Evolutionary conservation across 148 eudicot species (phyloP), one percentile per base, ranked within the genome.

Genomic region (Rhododendron williamsianum): DNA sequence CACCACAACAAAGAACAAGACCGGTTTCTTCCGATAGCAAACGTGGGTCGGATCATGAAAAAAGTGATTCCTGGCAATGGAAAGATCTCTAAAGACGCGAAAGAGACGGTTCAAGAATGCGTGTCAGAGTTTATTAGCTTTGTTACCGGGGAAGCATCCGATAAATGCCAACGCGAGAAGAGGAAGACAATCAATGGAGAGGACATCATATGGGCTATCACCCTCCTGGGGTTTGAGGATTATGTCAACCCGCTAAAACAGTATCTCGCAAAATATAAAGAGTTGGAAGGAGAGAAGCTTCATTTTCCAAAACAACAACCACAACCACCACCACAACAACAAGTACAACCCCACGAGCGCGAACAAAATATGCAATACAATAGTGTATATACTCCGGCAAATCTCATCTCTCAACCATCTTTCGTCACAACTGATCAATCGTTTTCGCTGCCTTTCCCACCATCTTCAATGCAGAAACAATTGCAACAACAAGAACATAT

Each of bases 101-200:
- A 94, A 60, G 97, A 94, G 87, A 93, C 93, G 0, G 94, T 93
- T 4, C 97, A 94, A 81, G 95, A 94, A 88, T 94, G 97, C 19
- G 97, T 94, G 2, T 94, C 97, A 0, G 97, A 94, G 78, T 94
- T 94, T 89, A 94, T 94, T 11, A 93, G 97, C 77, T 94, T 94
- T 45, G 91, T 94, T 13, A 94, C 97, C 0, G 95, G 95, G 5
- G 97, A 94, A 77, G 95, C 97, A 1, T 92, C 97, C 0, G 97
- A 93, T 21, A 94, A 94, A 38, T 94, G 97, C 81, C 97, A 93
- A 69, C 86, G 92, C n/a, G 97, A 94, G 88, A 93, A 93, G 82
- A 86, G 97, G 80, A 94, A 94, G 86, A 94, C 97, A 2, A 93
- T 93, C 82, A 94, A 94, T 30, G 97, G 95, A 0, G 95, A 94